Evolutionary conservation across 2,329 filamentous ascomycete genomes (phyloP).

Genomic region (Plenodomus lindquistii): DNA sequence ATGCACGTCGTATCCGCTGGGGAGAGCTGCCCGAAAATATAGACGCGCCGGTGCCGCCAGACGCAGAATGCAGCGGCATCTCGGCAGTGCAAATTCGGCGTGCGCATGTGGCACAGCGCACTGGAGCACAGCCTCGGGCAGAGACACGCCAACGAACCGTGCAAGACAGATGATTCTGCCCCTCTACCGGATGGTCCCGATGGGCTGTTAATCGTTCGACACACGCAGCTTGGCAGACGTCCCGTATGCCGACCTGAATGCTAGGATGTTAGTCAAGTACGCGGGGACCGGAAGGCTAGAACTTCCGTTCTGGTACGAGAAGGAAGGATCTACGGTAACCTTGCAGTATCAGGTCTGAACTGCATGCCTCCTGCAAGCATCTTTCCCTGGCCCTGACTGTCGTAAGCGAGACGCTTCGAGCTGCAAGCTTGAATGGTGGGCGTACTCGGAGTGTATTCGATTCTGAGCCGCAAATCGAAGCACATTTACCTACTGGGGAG

Average conservation of each 20-base stretch:
- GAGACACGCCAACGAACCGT: conserved; percentile 11
- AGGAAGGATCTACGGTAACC: conserved; percentile 19
- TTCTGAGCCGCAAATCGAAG: conserved; percentile 13
- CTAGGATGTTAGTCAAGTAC: conserved; percentile 12
- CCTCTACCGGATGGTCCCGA: conserved; percentile 21
- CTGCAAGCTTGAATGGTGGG: conserved; percentile 10
- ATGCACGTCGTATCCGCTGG: not conserved
- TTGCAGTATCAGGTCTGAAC: conserved; percentile 25
- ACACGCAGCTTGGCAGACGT: conserved; percentile 6
- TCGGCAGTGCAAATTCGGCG: conserved; percentile 20
- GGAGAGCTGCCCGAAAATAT: not conserved
- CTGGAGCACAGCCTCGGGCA: conserved; percentile 5
- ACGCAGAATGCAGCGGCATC: conserved; percentile 12
- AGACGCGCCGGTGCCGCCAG: conserved; percentile 12
- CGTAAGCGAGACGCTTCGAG: conserved; percentile 24
- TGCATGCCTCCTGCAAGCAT: conserved; percentile 25
- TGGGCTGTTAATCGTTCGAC: conserved; percentile 34
- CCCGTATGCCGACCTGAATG: conserved; percentile 6
- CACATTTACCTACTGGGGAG: conserved; percentile 18
- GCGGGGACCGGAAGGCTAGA: conserved; percentile 19
- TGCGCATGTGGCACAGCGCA: conserved; percentile 18
- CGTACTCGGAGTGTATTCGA: conserved; percentile 6
- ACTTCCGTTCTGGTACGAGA: conserved; percentile 11
- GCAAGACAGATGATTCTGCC: conserved; percentile 15
- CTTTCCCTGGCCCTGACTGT: conserved; percentile 17